phyloP scores from a whole-genome alignment of 169 alveolate species.

The Babesia bovis region DNA sequence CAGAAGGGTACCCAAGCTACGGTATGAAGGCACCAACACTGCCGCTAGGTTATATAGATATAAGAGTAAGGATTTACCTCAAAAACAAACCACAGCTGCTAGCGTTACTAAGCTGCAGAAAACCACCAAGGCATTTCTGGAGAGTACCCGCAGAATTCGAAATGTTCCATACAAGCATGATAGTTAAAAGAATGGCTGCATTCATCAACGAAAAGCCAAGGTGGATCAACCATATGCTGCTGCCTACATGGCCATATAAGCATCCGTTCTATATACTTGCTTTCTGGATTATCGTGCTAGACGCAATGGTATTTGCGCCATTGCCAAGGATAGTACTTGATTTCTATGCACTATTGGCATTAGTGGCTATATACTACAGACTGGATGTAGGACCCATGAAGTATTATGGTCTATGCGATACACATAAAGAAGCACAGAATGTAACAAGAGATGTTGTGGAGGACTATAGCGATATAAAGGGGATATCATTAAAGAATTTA shows the following conservation, averaged over 20 bases:
- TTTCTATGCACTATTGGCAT: conserved; percentile 1
- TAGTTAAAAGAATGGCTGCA: conserved; percentile 8
- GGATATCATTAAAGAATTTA: not conserved
- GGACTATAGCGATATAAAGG: not conserved
- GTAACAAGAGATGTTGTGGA: not conserved
- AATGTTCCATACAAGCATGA: conserved; percentile 48
- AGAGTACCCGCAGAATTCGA: conserved; percentile 70
- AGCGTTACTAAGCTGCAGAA: conserved; percentile 60
- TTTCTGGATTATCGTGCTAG: conserved; percentile 48
- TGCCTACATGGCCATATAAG: conserved; percentile 22
- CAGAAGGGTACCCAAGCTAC: conserved; percentile 72
- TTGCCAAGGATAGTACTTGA: conserved; percentile 23
- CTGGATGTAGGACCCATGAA: conserved; percentile 13
- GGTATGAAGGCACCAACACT: conserved; percentile 75
- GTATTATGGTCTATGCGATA: not conserved
- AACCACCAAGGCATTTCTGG: conserved; percentile 64
- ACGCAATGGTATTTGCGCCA: conserved; percentile 38
- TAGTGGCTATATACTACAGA: conserved; percentile 40
- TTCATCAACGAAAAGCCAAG: conserved; percentile 35
- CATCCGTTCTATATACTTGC: conserved; percentile 22
- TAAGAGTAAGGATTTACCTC: conserved; percentile 62
- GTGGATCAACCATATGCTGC: conserved; percentile 46
- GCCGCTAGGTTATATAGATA: conserved; percentile 69
- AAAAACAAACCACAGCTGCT: conserved; percentile 51
- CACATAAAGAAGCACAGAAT: not conserved